These are phyloP conservation scores for Porcisia deanei DNA, from an alignment of 208 protist genomes.

Conservation along the genomic window DNA sequence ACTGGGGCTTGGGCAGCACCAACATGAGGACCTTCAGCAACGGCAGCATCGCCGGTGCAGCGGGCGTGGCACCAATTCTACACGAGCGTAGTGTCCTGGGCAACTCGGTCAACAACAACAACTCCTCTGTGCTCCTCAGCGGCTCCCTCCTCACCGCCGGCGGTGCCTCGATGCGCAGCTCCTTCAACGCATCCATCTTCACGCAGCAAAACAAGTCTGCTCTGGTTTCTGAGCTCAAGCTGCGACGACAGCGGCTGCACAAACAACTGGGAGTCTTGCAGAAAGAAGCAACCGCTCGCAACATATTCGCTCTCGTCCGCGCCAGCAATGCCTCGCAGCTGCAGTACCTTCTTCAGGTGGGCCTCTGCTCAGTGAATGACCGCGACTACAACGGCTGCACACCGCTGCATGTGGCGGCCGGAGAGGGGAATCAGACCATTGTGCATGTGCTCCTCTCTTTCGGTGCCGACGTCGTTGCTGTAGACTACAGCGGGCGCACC, in stretches of 20 bases:
- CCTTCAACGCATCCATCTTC: constrained; percentile 27
- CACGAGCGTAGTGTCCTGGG: not conserved
- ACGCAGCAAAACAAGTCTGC: constrained; percentile 52
- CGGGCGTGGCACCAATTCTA: not conserved
- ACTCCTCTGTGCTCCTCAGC: not conserved
- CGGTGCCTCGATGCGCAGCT: constrained; percentile 18
- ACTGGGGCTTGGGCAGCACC: constrained; percentile 1
- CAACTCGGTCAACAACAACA: not conserved
- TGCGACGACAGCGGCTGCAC: constrained; percentile 55
- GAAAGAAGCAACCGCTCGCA: constrained; percentile 56
- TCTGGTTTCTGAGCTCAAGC: constrained; percentile 70
- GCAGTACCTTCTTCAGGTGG: constrained; percentile 72
- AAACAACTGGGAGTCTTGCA: constrained; percentile 55
- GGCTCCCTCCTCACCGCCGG: constrained; percentile 7
- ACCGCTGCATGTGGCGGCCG: constrained; percentile 80
- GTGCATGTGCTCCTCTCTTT: constrained; percentile 83
- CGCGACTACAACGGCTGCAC: constrained; percentile 91
- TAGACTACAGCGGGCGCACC: constrained; percentile 76
- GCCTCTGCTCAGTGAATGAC: constrained; percentile 69
- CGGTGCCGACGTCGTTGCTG: constrained; percentile 69
- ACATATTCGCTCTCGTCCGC: constrained; percentile 85
- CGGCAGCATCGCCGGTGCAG: not conserved
- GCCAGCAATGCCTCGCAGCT: constrained; percentile 78
- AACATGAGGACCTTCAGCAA: not conserved
- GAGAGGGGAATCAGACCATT: constrained; percentile 78